Base-by-base conservation (phyloP, 2,329 filamentous ascomycete genomes). In the Penicillium oxalicum region DNA sequence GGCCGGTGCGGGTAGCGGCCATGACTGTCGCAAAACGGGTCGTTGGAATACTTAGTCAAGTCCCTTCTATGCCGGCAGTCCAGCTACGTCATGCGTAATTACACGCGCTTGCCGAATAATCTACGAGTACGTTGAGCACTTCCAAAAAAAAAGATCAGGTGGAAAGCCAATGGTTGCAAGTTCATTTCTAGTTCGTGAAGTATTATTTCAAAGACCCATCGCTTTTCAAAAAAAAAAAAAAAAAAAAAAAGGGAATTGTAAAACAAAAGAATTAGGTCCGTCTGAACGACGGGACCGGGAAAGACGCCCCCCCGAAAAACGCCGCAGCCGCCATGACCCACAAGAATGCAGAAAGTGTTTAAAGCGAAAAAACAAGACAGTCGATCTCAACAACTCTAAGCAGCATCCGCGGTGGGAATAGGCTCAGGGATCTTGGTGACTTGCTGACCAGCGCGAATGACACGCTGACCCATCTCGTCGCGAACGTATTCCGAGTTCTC, bases 391-490 rank as follows among this genome's bases (percentile, higher is more conserved):
- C 18, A 40, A 24, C 25, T 41, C 66, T 53, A 69, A 63, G 90
- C 90, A 55, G 90, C 89, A 71, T 89, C 89, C 51, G 91, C 91
- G 60, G 84, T 91, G 54, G 85, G 82, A 47, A 88, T 81, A 39
- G 91, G 89, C 68, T 89, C 83, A 18, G 83, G 74, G 44, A 94
- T 81, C 72, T 88, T 89, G 59, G 91, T 96, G 51, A 88, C 81
- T 74, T 96, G 91, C 61, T 82, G 77, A 46, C 90, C 90, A 57
- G 91, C 90, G 56, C 91, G 86, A 63, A 94, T 81, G 60, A 96
- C 90, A 56, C 87, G 84, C 69, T 88, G 80, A 44, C 90, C 91
- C 46, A 82, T 77, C 12, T 83, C 86, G 67, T 95, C 91, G 68
- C 88, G 90, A 68, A 88, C 81, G 58, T 86, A 84, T 50, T 84